Evolutionary conservation across 1,284 basidiomycete genomes (phyloP).

Genomic region (Coniferiporia weirii): DNA sequence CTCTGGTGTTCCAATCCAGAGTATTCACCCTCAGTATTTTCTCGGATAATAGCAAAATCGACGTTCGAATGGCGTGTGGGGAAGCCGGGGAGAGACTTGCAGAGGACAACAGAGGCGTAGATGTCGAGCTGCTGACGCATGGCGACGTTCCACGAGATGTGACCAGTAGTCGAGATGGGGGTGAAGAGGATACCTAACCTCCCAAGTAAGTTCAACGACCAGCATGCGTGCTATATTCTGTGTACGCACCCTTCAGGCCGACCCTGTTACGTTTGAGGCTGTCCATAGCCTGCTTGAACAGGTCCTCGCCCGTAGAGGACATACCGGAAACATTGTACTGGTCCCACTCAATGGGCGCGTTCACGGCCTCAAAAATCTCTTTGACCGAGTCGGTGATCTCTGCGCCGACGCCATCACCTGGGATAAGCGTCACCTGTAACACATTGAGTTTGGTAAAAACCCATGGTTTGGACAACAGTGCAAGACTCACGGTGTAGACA

Average conservation of each 20-base stretch:
- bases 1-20: slow-evolving; percentile 98
- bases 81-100: slow-evolving; percentile 97
- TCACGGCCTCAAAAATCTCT: slow-evolving; percentile 96
- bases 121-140: slow-evolving; percentile 99
- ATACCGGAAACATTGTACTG: slow-evolving; percentile 98
- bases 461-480: slow-evolving; percentile 76
- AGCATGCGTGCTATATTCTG: slow-evolving; percentile 3
- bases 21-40: slow-evolving; percentile 99
- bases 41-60: slow-evolving; percentile 99
- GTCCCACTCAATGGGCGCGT: slow-evolving; percentile 99
- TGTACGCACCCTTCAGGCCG: slow-evolving; percentile 87
- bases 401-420: slow-evolving; percentile 94
- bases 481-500: slow-evolving; percentile 64
- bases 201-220: slow-evolving; percentile 6
- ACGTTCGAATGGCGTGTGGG: slow-evolving; percentile 95
- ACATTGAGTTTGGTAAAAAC: slow-evolving; percentile 29
- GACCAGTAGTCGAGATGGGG: slow-evolving; percentile 92
- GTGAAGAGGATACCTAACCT: slow-evolving; percentile 92
- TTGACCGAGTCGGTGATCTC: slow-evolving; percentile 99
- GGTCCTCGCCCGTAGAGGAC: slow-evolving; percentile 88
- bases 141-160: slow-evolving; percentile 99
- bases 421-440: slow-evolving; percentile 83
- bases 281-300: slow-evolving; percentile 98
- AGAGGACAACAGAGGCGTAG: slow-evolving; percentile 96
- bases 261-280: slow-evolving; percentile 96